A percentile compares a stretch with the other conserved stretches of the same genome.
These are phyloP conservation scores for Vitellaria paradoxa DNA, from an alignment of 179 eudicot species.

Conservation along the genomic window DNA sequence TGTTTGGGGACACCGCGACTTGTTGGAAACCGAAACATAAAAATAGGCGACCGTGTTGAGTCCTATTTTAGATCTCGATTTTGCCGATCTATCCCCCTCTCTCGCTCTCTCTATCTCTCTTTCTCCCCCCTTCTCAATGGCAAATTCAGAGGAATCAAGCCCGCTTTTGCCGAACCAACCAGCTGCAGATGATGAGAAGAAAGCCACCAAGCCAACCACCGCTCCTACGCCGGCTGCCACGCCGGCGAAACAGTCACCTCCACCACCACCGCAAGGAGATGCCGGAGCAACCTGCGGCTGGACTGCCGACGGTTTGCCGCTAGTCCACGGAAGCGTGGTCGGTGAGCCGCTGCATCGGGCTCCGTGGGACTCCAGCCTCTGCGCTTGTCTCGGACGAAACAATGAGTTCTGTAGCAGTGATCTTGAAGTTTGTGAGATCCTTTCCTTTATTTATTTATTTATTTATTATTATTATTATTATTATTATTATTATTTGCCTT, in stretches of 20 bases:
- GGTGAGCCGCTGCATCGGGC: conserved; percentile 48
- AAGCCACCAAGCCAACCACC: background rate
- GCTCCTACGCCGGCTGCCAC: background rate
- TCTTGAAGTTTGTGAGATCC: conserved; percentile 88
- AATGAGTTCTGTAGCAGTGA: conserved; percentile 80
- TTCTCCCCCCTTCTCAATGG: conserved; percentile 8
- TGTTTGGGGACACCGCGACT: no score
- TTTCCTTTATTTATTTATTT: background rate
- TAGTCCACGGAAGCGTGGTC: conserved; percentile 27
- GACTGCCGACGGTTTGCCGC: conserved; percentile 38
- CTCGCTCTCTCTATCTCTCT: no score
- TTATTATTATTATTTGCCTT: background rate
- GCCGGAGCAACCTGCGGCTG: conserved; percentile 6
- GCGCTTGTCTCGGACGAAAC: conserved; percentile 65
- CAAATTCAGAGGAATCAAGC: conserved; percentile 26
- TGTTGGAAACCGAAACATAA: no score
- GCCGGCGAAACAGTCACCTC: background rate
- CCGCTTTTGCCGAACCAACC: conserved; percentile 12
- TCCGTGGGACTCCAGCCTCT: conserved; percentile 57
- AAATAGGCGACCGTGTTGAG: no score
- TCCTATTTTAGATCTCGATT: background rate
- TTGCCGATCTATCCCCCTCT: background rate
- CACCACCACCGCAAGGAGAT: no score
- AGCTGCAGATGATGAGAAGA: background rate
- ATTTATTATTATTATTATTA: background rate